Evolutionary conservation across 371 early-diverging fungal species (phyloP).

Genomic region (Saksenaea oblongispora): DNA sequence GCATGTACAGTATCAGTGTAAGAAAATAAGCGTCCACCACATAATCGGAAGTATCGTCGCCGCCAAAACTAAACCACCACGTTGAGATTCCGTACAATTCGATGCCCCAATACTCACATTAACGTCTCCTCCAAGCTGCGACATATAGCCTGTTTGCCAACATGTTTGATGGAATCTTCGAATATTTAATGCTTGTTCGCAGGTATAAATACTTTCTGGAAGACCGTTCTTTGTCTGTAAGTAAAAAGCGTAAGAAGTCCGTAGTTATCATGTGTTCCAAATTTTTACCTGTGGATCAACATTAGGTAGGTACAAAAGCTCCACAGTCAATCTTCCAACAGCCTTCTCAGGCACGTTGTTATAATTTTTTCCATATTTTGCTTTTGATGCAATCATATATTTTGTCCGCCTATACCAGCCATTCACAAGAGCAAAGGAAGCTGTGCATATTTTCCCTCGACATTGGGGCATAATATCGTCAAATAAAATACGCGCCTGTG

Average conservation of each 20-base stretch:
- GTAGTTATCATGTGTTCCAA: not conserved
- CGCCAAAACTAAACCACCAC: slow-evolving; percentile 25
- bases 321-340: slow-evolving; percentile 36
- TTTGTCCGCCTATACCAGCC: slow-evolving; percentile 38
- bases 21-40: slow-evolving; percentile 25
- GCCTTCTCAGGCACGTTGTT: slow-evolving; percentile 30
- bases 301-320: slow-evolving; percentile 24
- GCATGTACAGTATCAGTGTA: slow-evolving; percentile 18
- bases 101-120: slow-evolving; percentile 17
- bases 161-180: slow-evolving; percentile 30
- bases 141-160: slow-evolving; percentile 41
- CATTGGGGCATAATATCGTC: slow-evolving; percentile 19
- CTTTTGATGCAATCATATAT: slow-evolving; percentile 3
- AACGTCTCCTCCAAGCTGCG: slow-evolving; percentile 32
- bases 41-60: slow-evolving; percentile 21
- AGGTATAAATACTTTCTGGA: slow-evolving; percentile 23
- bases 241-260: not conserved
- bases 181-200: slow-evolving; percentile 34
- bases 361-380: slow-evolving; percentile 7
- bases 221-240: slow-evolving; percentile 3
- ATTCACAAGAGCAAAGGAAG: slow-evolving; percentile 40
- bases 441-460: slow-evolving; percentile 22
- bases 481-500: slow-evolving; percentile 36
- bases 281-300: slow-evolving; percentile 13
- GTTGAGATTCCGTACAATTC: too few species aligned